These are phyloP conservation scores for Phytophthora niederhauseri DNA, from an alignment of 352 stramenopile species.

Conservation along the genomic window DNA sequence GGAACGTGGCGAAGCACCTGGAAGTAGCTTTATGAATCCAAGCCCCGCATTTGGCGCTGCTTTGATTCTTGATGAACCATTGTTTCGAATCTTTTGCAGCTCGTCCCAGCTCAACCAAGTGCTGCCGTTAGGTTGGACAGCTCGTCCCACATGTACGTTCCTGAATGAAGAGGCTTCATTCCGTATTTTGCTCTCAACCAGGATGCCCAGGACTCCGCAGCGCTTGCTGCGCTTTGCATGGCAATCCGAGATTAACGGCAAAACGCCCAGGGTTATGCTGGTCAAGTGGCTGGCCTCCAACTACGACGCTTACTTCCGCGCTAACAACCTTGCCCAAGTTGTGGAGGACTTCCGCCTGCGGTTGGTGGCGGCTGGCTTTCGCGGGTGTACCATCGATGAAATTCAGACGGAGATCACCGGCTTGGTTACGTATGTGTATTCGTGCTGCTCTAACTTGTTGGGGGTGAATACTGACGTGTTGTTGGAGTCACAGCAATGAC, in stretches of 20 bases:
- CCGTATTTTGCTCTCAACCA: background rate
- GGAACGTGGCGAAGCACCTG: background rate
- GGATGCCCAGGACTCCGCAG: background rate
- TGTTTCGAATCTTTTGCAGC: background rate
- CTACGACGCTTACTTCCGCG: background rate
- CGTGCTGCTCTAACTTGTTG: background rate
- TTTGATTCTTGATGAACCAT: background rate
- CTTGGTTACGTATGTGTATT: background rate
- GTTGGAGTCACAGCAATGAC: background rate
- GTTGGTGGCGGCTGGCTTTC: background rate
- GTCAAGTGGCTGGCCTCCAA: background rate
- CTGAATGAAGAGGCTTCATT: background rate
- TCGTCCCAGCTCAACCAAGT: background rate
- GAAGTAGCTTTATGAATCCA: background rate
- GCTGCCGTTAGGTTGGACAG: background rate
- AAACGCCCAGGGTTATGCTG: background rate
- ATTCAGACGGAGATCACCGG: background rate
- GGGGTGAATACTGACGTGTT: background rate
- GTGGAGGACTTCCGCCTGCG: background rate
- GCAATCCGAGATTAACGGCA: background rate
- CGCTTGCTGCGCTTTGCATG: background rate
- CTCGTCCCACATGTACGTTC: background rate
- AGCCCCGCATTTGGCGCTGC: background rate
- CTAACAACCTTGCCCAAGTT: background rate
- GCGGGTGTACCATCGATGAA: background rate